These are phyloP conservation scores for Penicillium nucicola DNA, from an alignment of 495 filamentous ascomycete species.

Conservation along the genomic window DNA sequence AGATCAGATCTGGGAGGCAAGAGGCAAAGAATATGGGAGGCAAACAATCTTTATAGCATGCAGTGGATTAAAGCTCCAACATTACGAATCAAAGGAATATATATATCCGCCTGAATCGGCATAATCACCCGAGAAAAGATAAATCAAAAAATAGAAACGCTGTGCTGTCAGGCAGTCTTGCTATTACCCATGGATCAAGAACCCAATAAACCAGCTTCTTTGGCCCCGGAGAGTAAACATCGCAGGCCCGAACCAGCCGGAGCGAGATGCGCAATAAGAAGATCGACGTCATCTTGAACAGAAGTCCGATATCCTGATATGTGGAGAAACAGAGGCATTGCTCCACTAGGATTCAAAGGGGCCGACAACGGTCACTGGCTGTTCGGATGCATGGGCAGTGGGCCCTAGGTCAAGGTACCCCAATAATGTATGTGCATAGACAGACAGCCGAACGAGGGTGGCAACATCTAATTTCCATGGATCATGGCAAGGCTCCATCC, in stretches of 20 bases:
- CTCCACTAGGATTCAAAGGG: slow-evolving; percentile 7
- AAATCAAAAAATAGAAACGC: slow-evolving; percentile 9
- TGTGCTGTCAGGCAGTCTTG: slow-evolving; percentile 1
- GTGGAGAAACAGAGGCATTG: slow-evolving; percentile 12
- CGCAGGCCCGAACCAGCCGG: slow-evolving; percentile 20
- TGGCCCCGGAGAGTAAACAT: slow-evolving; percentile 5
- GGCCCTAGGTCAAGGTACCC: too few relatives aligned
- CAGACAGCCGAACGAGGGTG: neutral
- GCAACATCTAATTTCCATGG: slow-evolving; percentile 1
- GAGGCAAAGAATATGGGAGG: neutral
- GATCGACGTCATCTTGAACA: slow-evolving; percentile 21
- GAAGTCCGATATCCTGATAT: slow-evolving; percentile 6
- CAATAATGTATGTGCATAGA: too few relatives aligned
- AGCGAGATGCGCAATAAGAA: slow-evolving; percentile 10
- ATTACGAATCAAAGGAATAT: slow-evolving; percentile 12
- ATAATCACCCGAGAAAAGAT: slow-evolving; percentile 8
- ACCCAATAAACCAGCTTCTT: slow-evolving; percentile 1
- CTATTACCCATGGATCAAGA: slow-evolving; percentile 9
- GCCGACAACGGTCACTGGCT: slow-evolving; percentile 4
- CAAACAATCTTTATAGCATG: slow-evolving; percentile 16
- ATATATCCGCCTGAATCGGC: slow-evolving; percentile 4
- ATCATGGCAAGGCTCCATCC: neutral
- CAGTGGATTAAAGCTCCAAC: slow-evolving; percentile 1
- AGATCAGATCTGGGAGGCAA: neutral
- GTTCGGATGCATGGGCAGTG: neutral